A percentile compares a stretch with the other conserved stretches of the same genome.
phyloP scores from a whole-genome alignment of 192 early-diverging fungal species.

The Mortierella antarctica region DNA sequence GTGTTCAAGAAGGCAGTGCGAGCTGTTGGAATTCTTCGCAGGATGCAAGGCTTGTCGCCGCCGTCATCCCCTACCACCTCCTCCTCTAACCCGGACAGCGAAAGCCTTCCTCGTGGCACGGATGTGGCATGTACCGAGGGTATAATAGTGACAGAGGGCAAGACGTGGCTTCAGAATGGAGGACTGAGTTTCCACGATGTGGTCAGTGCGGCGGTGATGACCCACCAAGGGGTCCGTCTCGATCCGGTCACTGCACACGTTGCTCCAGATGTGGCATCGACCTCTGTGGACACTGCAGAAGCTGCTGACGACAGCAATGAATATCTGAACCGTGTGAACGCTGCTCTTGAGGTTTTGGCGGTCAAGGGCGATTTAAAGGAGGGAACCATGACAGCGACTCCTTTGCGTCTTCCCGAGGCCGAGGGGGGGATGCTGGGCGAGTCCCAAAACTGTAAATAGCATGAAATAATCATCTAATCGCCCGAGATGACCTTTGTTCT shows the following conservation, averaged over 20 bases:
- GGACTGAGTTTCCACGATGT: slow-evolving; percentile 40
- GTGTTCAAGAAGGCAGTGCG: slow-evolving; percentile 48
- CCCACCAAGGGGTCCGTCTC: slow-evolving; percentile 8
- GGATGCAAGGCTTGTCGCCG: slow-evolving; percentile 23
- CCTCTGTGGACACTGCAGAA: background rate
- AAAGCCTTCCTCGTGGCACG: background rate
- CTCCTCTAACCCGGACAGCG: background rate
- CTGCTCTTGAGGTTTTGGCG: slow-evolving; percentile 1
- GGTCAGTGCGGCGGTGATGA: slow-evolving; percentile 25
- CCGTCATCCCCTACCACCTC: background rate
- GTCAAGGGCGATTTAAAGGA: background rate
- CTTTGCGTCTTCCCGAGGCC: no score
- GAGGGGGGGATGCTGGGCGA: no score
- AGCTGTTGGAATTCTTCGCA: slow-evolving; percentile 31
- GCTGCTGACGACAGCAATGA: slow-evolving; percentile 3
- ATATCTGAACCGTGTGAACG: background rate
- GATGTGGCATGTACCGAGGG: background rate
- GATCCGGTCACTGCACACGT: background rate
- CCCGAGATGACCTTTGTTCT: no score
- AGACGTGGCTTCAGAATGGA: background rate
- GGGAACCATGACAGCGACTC: no score
- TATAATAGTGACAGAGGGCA: background rate
- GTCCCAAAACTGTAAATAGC: no score
- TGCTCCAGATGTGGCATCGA: no score
- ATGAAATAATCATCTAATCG: no score